Evolutionary conservation across 73 alveolate species (phyloP).

Genomic region (Vitrella brassicaformis): DNA sequence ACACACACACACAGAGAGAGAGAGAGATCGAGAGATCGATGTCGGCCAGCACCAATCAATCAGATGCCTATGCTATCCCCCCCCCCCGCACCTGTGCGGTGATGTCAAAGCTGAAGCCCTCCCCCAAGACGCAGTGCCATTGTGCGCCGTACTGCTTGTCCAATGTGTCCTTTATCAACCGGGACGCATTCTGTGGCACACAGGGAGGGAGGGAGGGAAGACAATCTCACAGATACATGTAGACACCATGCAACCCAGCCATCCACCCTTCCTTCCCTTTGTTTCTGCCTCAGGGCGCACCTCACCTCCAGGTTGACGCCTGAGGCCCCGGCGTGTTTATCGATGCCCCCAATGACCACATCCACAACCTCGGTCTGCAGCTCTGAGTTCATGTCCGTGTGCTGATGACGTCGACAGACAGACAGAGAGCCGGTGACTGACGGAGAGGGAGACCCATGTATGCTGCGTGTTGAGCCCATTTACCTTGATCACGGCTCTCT

Average conservation of each 20-base stretch:
- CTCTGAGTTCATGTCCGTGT: not conserved
- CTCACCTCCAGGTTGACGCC: constrained; percentile 45
- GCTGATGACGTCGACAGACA: no score
- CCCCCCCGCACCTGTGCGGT: constrained; percentile 35
- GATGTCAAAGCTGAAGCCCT: constrained; percentile 49
- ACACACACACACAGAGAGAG: not conserved
- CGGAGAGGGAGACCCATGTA: not conserved
- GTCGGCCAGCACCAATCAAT: not conserved
- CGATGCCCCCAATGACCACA: constrained; percentile 35
- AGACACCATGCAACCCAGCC: not conserved
- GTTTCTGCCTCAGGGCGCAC: not conserved
- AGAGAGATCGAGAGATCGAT: not conserved
- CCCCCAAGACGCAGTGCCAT: constrained; percentile 59
- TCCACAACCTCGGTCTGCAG: constrained; percentile 42
- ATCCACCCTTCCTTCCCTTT: not conserved
- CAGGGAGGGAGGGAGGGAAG: not conserved
- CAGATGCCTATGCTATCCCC: not conserved
- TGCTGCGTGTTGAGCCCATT: no score
- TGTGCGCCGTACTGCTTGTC: constrained; percentile 51
- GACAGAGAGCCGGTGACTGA: not conserved
- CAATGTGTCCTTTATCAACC: constrained; percentile 39
- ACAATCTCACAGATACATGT: not conserved
- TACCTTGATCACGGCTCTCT: not conserved
- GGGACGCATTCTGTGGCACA: constrained; percentile 26
- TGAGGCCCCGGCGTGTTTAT: constrained; percentile 36